These are phyloP conservation scores for Aspergillus unguis DNA, from an alignment of 2,329 filamentous ascomycete species.

Conservation along the genomic window DNA sequence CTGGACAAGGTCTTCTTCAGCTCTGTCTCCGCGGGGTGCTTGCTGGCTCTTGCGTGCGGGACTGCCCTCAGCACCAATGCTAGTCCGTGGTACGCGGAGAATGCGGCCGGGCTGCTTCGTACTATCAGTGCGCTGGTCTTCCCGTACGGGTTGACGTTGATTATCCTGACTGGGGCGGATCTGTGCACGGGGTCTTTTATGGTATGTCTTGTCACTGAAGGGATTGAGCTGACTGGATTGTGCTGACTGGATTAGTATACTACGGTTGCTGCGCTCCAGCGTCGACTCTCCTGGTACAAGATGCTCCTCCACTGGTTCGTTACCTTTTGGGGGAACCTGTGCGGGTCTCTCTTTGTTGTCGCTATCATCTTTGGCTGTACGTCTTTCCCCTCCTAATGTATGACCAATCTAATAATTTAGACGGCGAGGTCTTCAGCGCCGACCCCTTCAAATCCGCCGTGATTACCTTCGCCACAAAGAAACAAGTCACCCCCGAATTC, in stretches of 20 bases:
- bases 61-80: slow-evolving; percentile 46
- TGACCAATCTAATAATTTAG: slow-evolving; percentile 20
- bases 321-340: slow-evolving; percentile 50
- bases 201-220: slow-evolving; percentile 23
- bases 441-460: slow-evolving; percentile 46
- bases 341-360: slow-evolving; percentile 49
- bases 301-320: slow-evolving; percentile 45
- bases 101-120: slow-evolving; percentile 48
- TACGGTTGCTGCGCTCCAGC: slow-evolving; percentile 44
- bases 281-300: slow-evolving; percentile 35
- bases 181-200: slow-evolving; percentile 49
- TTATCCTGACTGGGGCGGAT: slow-evolving; percentile 49
- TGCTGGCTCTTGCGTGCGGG: slow-evolving; percentile 52
- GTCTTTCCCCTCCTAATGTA: slow-evolving; percentile 7
- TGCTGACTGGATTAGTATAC: slow-evolving; percentile 34
- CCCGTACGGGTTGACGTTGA: slow-evolving; percentile 50
- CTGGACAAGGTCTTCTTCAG: slow-evolving; percentile 54
- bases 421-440: slow-evolving; percentile 47
- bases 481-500: slow-evolving; percentile 49
- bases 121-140: slow-evolving; percentile 48
- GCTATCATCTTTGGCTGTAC: slow-evolving; percentile 49
- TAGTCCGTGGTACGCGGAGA: slow-evolving; percentile 49
- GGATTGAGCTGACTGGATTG: background rate
- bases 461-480: slow-evolving; percentile 47
- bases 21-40: slow-evolving; percentile 50